Evolutionary conservation across 2,329 filamentous ascomycete species (phyloP).

Genomic region (Colletotrichum liriopes): DNA sequence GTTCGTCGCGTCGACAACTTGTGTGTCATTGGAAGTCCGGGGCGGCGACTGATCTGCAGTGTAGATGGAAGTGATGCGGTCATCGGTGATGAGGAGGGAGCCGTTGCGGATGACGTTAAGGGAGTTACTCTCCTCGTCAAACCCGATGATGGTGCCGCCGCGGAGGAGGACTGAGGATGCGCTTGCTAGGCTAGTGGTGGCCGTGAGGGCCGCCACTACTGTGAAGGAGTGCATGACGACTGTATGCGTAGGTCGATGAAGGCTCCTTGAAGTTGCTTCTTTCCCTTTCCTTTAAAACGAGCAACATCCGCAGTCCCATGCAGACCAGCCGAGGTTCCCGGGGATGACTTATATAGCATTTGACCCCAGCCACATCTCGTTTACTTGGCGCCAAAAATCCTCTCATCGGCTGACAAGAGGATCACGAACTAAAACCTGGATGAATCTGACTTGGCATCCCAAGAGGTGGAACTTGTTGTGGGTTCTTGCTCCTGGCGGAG

Average conservation of each 20-base stretch:
- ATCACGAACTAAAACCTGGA: not conserved
- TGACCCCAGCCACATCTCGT: not conserved
- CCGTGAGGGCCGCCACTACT: slow-evolving; percentile 19
- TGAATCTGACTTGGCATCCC: slow-evolving; percentile 6
- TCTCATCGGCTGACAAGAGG: not conserved
- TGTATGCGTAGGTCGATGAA: too few relatives aligned
- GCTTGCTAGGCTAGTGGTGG: slow-evolving; percentile 11
- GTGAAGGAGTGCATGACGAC: slow-evolving; percentile 19
- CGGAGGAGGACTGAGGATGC: slow-evolving; percentile 49
- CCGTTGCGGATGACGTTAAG: slow-evolving; percentile 58
- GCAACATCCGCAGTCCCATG: not conserved
- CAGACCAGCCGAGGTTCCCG: too few relatives aligned
- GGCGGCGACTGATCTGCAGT: slow-evolving; percentile 9
- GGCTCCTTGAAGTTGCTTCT: not conserved
- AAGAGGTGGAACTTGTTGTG: not conserved
- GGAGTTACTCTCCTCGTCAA: slow-evolving; percentile 51
- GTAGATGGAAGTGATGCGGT: slow-evolving; percentile 55
- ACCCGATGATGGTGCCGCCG: slow-evolving; percentile 60
- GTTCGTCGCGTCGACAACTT: slow-evolving; percentile 63
- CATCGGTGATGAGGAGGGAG: slow-evolving; percentile 57
- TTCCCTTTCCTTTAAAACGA: not conserved
- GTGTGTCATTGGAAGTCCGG: slow-evolving; percentile 46
- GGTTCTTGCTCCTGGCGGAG: not conserved
- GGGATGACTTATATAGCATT: slow-evolving; percentile 11
- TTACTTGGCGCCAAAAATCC: not conserved